Evolutionary conservation across 1,139 yeast genomes (phyloP), one percentile per base, ranked within the genome.

Genomic region (Saccharomyces uvarum): DNA sequence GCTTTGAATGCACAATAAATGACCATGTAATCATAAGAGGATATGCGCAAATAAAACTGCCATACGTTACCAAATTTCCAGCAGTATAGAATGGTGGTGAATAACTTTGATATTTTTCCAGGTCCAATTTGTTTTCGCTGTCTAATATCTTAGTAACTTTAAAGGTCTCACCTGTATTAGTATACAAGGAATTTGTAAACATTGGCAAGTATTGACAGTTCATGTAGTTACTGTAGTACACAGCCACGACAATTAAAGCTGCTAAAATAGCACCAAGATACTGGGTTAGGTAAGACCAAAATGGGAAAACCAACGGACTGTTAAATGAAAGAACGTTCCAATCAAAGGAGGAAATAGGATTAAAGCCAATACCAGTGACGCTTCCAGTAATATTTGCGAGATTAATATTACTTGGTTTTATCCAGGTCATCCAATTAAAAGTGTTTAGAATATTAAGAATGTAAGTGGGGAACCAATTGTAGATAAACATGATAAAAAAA

Each of bases 341-440:
- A 62, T 78, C 85, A 61, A 81, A 51, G 56, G 80, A 61, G 0
- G 83, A 67, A 52, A 77, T 61, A 13, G 86, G 87, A 61, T 81
- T 81, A 51, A 81, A 60, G 1, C 86, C 86, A 13, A 82, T 64
- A 16, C 87, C 87, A 24, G 63, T 55, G 11, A 64, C 61, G 2
- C 76, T 66, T 2, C 88, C 89, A 2, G 84, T 80, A 46, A 84
- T 71, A 8, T 73, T 71, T 8, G 82, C 84, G 51, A 84, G 67
- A 54, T 77, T 75, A 59, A 78, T 72, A 63, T 80, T 82, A 41
- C 75, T 61, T 19, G 86, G 86, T 3, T 74, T 70, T 51, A 82
- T 81, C 88, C 88, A 83, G 3, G 83, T 77, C 66, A 79, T 76
- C 86, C 87, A 82, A 64, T 79, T 81, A 69, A 83, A 83, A 14